A percentile compares a stretch with the other conserved stretches of the same genome.
Evolutionary conservation across 2,329 filamentous ascomycete genomes (phyloP).

Genomic region (Sporothrix globosa): DNA sequence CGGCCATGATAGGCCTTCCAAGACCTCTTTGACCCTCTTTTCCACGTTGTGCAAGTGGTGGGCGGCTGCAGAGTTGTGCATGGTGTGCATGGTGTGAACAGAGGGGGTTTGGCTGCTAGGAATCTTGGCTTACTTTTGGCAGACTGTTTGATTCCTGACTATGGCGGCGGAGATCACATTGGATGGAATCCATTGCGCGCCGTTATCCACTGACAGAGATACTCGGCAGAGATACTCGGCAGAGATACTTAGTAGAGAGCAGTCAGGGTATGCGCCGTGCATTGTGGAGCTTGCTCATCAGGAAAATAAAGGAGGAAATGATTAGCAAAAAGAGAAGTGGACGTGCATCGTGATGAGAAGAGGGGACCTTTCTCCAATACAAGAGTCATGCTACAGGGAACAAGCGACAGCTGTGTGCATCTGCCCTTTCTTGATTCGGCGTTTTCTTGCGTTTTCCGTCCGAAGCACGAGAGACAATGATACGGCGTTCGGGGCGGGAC

Average conservation of each 20-base stretch:
- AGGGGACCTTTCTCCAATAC: no score
- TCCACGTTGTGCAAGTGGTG: conserved; percentile 9
- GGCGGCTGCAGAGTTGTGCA: background rate
- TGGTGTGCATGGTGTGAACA: background rate
- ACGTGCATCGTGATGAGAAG: background rate
- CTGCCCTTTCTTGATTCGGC: conserved; percentile 21
- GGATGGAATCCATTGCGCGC: no score
- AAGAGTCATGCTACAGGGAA: conserved; percentile 16
- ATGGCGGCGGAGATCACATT: no score
- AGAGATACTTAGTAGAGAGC: no score
- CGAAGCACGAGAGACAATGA: background rate
- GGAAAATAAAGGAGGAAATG: background rate
- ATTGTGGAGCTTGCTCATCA: background rate
- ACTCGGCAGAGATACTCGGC: no score
- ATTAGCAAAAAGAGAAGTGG: background rate
- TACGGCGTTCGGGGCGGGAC: conserved; percentile 11
- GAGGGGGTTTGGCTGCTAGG: background rate
- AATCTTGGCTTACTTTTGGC: background rate
- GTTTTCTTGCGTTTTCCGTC: conserved; percentile 1
- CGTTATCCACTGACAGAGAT: no score
- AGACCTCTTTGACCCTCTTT: conserved; percentile 1
- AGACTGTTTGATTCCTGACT: no score
- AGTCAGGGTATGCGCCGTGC: background rate
- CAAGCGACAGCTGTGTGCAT: conserved; percentile 13
- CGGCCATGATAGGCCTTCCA: background rate